Conservation (phyloP, 2,329 filamentous ascomycete species). For the Fusarium sp. region DNA sequence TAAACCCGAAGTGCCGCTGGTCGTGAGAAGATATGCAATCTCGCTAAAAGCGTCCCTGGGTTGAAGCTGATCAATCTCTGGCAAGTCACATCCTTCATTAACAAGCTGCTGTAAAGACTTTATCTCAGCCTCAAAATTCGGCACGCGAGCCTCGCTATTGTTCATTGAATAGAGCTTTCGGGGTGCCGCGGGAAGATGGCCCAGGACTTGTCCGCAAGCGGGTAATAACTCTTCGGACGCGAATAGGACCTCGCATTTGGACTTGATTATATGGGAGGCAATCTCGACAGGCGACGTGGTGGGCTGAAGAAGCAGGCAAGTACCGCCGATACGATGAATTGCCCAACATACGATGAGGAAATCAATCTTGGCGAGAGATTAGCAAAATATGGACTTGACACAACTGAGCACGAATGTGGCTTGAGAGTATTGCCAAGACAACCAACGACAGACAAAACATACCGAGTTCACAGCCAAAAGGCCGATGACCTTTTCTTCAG, state of each 20-base stretch:
- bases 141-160: neutral
- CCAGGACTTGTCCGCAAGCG: neutral
- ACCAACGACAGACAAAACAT: too few relatives aligned
- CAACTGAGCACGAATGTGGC: too few relatives aligned
- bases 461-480: neutral
- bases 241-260: neutral
- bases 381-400: too few relatives aligned
- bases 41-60: neutral
- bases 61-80: neutral
- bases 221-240: neutral
- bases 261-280: neutral
- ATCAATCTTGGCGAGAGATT: neutral
- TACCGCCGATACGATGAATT: neutral
- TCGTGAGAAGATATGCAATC: neutral
- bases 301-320: neutral
- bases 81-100: neutral
- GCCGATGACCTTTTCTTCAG: neutral
- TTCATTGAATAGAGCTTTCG: neutral
- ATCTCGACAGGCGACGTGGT: neutral
- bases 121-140: neutral
- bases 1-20: neutral
- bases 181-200: neutral
- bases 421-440: too few relatives aligned
- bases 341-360: conserved; percentile 1
- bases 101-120: neutral